phyloP scores from a whole-genome alignment of 306 rosid genomes.

The Citrullus mucosospermus region DNA sequence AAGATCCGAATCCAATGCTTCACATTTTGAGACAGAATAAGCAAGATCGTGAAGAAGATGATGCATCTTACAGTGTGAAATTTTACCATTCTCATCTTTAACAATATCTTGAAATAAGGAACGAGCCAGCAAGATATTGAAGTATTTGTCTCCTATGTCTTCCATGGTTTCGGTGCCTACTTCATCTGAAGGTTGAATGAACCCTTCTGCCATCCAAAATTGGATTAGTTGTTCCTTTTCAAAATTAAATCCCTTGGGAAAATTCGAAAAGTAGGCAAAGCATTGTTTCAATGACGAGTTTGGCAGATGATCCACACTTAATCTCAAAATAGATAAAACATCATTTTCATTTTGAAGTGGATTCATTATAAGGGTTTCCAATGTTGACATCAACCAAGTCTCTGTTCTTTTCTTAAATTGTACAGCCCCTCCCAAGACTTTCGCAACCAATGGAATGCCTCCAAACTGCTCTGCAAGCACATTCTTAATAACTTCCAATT shows the following conservation, averaged over 20 bases:
- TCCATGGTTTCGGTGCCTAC: neutral
- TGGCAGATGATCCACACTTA: conserved; percentile 13
- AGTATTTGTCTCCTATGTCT: conserved; percentile 8
- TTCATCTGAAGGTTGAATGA: conserved; percentile 1
- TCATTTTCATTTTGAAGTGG: neutral
- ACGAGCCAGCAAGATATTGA: neutral
- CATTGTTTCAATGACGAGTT: neutral
- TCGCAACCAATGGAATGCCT: conserved; percentile 16
- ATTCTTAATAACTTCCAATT: conserved; percentile 1
- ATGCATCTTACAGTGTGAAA: conserved; percentile 5
- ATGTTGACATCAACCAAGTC: neutral
- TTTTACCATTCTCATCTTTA: neutral
- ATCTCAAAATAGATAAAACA: conserved; percentile 4
- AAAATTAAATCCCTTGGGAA: conserved; percentile 1
- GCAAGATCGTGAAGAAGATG: conserved; percentile 10
- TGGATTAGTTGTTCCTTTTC: neutral
- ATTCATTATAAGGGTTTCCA: neutral
- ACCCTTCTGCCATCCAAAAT: conserved; percentile 10
- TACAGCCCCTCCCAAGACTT: conserved; percentile 12
- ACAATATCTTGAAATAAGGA: conserved; percentile 7
- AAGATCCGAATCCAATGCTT: neutral
- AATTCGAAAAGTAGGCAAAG: conserved; percentile 1
- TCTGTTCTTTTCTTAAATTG: neutral
- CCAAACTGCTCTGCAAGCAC: conserved; percentile 12
- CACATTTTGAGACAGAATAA: neutral